Evolutionary conservation across 495 filamentous ascomycete genomes (phyloP).

Genomic region (Trichoderma orchidacearum): DNA sequence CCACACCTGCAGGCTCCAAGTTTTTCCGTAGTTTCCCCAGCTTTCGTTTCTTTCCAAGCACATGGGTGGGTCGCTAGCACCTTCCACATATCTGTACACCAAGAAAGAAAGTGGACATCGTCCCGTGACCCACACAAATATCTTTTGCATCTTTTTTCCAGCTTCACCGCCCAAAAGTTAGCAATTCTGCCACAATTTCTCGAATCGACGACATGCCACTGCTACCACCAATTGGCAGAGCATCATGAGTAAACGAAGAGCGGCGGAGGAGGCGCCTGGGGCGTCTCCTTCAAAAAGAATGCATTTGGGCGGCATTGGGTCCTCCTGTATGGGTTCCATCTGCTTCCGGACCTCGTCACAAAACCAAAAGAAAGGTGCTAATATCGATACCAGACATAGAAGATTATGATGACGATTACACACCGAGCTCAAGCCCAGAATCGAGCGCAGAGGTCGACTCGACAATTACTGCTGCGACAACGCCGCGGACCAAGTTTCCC

Average conservation of each 20-base stretch:
- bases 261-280: conserved; percentile 4
- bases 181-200: not conserved
- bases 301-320: not conserved
- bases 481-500: conserved; percentile 43
- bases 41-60: not conserved
- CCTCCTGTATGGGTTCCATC: not conserved
- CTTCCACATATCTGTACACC: no score
- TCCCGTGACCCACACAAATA: not conserved
- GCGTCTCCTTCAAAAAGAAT: conserved; percentile 3
- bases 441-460: not conserved
- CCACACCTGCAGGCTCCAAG: not conserved
- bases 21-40: not conserved
- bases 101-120: no score
- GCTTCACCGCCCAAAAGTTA: not conserved
- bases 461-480: conserved; percentile 28
- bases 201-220: not conserved
- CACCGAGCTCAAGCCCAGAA: not conserved
- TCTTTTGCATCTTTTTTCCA: no score
- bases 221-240: not conserved
- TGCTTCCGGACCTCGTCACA: not conserved
- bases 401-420: not conserved
- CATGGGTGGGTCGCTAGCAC: not conserved
- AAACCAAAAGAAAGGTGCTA: no score
- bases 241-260: conserved; percentile 17
- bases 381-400: not conserved